Evolutionary conservation across 176 grass and related monocot genomes (phyloP).

Genomic region (Carex cristatella): DNA sequence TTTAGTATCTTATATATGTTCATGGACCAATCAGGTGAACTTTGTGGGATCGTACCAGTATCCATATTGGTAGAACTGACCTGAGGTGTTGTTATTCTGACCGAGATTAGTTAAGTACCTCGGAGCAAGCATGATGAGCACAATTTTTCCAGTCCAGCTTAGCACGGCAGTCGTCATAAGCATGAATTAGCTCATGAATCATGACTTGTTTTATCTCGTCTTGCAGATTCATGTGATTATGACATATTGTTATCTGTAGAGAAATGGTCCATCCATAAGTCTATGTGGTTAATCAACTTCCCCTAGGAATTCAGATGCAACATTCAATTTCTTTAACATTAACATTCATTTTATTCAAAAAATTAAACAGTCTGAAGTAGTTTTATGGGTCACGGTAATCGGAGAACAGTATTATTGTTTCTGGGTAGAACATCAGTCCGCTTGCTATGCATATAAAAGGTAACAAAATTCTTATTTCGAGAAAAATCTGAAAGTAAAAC

Average conservation of each 20-base stretch:
- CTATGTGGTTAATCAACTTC: background rate
- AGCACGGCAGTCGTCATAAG: slow-evolving; percentile 79
- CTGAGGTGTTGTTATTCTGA: background rate
- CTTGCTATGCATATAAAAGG: no score
- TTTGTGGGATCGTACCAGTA: background rate
- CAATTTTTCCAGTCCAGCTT: slow-evolving; percentile 88
- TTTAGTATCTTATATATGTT: background rate
- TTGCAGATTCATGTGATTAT: slow-evolving; percentile 51
- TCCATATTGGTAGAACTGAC: background rate
- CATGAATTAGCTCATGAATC: slow-evolving; percentile 91
- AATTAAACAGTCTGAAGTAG: background rate
- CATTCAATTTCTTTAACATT: no score
- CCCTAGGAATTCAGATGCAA: background rate
- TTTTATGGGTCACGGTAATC: background rate
- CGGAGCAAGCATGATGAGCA: slow-evolving; percentile 91
- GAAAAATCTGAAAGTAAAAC: background rate
- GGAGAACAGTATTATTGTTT: background rate
- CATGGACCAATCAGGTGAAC: background rate
- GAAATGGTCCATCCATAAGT: slow-evolving; percentile 6
- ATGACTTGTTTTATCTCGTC: slow-evolving; percentile 70
- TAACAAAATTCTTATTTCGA: background rate
- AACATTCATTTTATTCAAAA: background rate
- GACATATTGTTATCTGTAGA: slow-evolving; percentile 73
- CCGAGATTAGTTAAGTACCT: slow-evolving; percentile 37
- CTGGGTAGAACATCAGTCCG: no score